Conservation (phyloP, 176 grass and related monocot species). For the Pontederia crassipes region DNA sequence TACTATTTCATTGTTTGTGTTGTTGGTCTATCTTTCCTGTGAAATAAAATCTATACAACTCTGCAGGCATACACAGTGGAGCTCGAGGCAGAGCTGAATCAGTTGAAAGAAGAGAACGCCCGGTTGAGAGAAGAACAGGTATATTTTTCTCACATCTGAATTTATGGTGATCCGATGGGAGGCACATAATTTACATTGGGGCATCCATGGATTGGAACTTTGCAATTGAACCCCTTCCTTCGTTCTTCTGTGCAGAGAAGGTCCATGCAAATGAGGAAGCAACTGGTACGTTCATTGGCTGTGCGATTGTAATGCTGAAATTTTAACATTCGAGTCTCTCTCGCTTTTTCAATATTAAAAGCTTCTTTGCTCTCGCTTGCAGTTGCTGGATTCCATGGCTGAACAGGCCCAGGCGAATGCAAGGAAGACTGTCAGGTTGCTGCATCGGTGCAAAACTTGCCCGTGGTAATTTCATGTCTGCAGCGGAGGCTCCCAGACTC, state of each 20-base stretch:
- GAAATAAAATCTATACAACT: not conserved
- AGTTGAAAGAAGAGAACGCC: constrained; percentile 77
- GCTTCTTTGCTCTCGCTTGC: not conserved
- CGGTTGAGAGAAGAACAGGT: constrained; percentile 69
- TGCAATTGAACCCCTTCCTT: not conserved
- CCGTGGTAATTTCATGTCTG: constrained; percentile 12
- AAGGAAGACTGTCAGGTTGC: constrained; percentile 9
- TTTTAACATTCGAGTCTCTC: not conserved
- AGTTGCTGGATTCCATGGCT: constrained; percentile 22
- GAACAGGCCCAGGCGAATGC: constrained; percentile 18
- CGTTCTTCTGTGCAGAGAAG: constrained; percentile 27
- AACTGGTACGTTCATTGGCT: constrained; percentile 37
- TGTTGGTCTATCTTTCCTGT: not conserved
- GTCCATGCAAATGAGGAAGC: constrained; percentile 33
- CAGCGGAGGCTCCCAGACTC: no score
- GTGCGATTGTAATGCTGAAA: not conserved
- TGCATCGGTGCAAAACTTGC: constrained; percentile 19
- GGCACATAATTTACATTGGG: not conserved
- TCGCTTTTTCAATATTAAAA: not conserved
- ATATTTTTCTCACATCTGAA: constrained; percentile 8
- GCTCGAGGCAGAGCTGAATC: constrained; percentile 77
- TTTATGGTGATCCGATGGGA: not conserved
- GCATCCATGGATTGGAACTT: not conserved
- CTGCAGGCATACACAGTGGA: constrained; percentile 80
- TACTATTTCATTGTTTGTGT: not conserved